Conservation (phyloP, 306 rosid species). For the Lathyrus aphaca region DNA sequence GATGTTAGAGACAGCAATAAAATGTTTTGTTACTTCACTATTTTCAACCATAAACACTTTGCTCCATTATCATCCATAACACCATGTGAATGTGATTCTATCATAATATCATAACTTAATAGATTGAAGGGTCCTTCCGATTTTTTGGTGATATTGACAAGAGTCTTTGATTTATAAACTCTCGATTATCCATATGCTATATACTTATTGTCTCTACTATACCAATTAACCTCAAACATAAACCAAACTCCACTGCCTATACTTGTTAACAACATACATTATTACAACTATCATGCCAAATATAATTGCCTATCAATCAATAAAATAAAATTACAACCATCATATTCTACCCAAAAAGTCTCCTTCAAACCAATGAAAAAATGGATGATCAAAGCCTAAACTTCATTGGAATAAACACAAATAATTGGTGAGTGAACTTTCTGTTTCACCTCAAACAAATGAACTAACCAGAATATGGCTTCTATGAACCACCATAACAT, state of each 20-base stretch:
- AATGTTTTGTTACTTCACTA: slow-evolving; percentile 17
- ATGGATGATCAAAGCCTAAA: neutral
- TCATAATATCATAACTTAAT: neutral
- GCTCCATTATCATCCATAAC: neutral
- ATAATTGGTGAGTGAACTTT: slow-evolving; percentile 22
- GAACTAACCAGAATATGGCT: slow-evolving; percentile 37
- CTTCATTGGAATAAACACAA: slow-evolving; percentile 39
- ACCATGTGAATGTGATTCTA: neutral
- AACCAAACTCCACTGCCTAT: too few relatives aligned
- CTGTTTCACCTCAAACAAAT: neutral
- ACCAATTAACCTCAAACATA: too few relatives aligned
- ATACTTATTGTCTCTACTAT: too few relatives aligned
- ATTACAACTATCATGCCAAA: neutral
- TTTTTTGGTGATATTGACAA: too few relatives aligned
- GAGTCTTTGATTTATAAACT: too few relatives aligned
- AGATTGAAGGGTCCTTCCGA: too few relatives aligned
- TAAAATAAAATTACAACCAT: neutral
- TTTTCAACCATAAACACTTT: neutral
- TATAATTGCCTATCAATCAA: neutral
- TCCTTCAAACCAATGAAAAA: neutral
- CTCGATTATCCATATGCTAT: too few relatives aligned
- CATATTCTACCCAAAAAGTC: neutral
- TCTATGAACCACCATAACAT: slow-evolving; percentile 60
- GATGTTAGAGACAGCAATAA: neutral
- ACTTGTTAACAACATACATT: too few relatives aligned